Evolutionary conservation across 805 yeast species (phyloP).

Genomic region (Saturnispora saitoi): DNA sequence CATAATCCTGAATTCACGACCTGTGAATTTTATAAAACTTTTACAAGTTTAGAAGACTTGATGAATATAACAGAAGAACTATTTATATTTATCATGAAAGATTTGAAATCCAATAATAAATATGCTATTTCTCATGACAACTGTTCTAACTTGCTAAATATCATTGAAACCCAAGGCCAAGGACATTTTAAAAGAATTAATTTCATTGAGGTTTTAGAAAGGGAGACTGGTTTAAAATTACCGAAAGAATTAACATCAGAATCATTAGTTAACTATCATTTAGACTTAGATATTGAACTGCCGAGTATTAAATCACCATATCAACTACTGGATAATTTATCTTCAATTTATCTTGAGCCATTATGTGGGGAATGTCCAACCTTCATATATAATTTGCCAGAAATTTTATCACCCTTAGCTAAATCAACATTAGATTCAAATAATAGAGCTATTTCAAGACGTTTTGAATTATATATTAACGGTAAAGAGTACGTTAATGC

Average conservation of each 20-base stretch:
- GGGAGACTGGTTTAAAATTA: slow-evolving; percentile 33
- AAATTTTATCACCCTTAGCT: slow-evolving; percentile 78
- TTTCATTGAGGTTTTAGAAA: slow-evolving; percentile 57
- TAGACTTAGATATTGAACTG: slow-evolving; percentile 26
- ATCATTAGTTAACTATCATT: slow-evolving; percentile 34
- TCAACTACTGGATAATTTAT: slow-evolving; percentile 22
- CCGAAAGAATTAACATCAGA: slow-evolving; percentile 38
- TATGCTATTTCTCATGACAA: slow-evolving; percentile 16
- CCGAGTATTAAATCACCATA: slow-evolving; percentile 42
- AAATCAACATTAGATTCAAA: slow-evolving; percentile 40
- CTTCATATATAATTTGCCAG: slow-evolving; percentile 76
- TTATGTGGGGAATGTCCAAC: slow-evolving; percentile 53
- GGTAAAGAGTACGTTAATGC: slow-evolving; percentile 86
- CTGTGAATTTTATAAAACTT: slow-evolving; percentile 81
- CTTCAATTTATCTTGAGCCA: slow-evolving; percentile 52
- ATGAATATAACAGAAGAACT: slow-evolving; percentile 56
- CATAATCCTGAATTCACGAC: slow-evolving; percentile 94
- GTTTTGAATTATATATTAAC: slow-evolving; percentile 79
- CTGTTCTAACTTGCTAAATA: slow-evolving; percentile 15
- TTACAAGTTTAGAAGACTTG: slow-evolving; percentile 55
- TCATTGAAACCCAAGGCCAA: slow-evolving; percentile 13
- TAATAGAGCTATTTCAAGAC: slow-evolving; percentile 36
- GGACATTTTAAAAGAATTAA: slow-evolving; percentile 41
- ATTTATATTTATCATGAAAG: slow-evolving; percentile 33
- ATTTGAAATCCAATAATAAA: slow-evolving; percentile 21